These are phyloP conservation scores for Ophiocordyceps australis DNA, from an alignment of 2,329 filamentous ascomycete genomes.

Conservation along the genomic window DNA sequence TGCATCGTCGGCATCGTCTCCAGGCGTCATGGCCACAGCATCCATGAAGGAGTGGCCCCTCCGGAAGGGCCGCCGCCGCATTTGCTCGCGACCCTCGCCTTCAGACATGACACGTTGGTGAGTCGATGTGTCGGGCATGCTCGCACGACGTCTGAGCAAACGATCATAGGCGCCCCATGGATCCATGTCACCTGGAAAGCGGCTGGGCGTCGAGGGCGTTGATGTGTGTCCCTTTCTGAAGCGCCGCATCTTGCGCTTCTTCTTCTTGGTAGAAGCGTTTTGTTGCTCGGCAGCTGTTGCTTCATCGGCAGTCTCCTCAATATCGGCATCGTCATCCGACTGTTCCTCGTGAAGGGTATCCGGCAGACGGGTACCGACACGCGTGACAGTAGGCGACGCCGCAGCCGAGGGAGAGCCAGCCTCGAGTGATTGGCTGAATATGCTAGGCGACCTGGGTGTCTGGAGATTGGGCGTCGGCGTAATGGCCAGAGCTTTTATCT, in stretches of 20 bases:
- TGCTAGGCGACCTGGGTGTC: slow-evolving; percentile 22
- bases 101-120: slow-evolving; percentile 52
- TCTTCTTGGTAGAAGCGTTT: slow-evolving; percentile 28
- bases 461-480: slow-evolving; percentile 27
- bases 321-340: slow-evolving; percentile 42
- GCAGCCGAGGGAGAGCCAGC: too few relatives aligned
- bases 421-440: too few relatives aligned
- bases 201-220: slow-evolving; percentile 45
- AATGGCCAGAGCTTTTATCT: slow-evolving; percentile 55
- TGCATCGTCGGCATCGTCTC: slow-evolving; percentile 30
- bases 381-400: slow-evolving; percentile 27
- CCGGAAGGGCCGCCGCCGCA: slow-evolving; percentile 29
- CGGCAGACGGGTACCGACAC: slow-evolving; percentile 28
- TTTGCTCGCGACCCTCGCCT: slow-evolving; percentile 51
- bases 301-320: slow-evolving; percentile 76
- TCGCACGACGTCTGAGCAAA: slow-evolving; percentile 44
- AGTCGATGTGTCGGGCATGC: slow-evolving; percentile 41
- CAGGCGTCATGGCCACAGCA: slow-evolving; percentile 25
- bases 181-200: slow-evolving; percentile 21
- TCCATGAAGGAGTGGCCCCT: slow-evolving; percentile 41
- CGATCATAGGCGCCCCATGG: slow-evolving; percentile 22
- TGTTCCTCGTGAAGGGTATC: slow-evolving; percentile 33
- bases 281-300: slow-evolving; percentile 22
- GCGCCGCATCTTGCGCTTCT: slow-evolving; percentile 45
- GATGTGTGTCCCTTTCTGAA: slow-evolving; percentile 37